A percentile compares a stretch with the other conserved stretches of the same genome.
phyloP scores from a whole-genome alignment of 2,329 filamentous ascomycete genomes.

The Sphaerulina musiva region DNA sequence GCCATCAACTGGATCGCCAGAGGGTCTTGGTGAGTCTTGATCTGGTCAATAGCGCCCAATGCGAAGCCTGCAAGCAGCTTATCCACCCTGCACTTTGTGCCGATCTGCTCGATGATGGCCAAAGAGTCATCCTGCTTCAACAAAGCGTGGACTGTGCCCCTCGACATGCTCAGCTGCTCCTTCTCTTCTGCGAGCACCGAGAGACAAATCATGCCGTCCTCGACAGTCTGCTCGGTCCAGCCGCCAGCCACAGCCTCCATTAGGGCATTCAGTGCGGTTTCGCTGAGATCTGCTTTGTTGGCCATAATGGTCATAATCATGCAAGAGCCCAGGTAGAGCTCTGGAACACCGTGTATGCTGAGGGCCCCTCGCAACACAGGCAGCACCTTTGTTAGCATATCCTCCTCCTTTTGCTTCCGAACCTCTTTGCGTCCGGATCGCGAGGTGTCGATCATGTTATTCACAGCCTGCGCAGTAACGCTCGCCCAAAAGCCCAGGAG shows the following conservation, averaged over 20 bases:
- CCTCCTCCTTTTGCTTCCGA: constrained; percentile 74
- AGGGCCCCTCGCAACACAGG: constrained; percentile 72
- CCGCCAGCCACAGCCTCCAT: constrained; percentile 82
- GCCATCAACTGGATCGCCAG: constrained; percentile 8
- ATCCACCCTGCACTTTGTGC: constrained; percentile 60
- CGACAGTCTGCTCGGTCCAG: constrained; percentile 66
- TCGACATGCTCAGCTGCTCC: constrained; percentile 61
- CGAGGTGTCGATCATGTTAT: constrained; percentile 70
- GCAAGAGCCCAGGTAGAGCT: constrained; percentile 79
- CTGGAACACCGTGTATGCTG: constrained; percentile 65
- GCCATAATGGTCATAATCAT: constrained; percentile 85
- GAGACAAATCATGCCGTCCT: constrained; percentile 70
- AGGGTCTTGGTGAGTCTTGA: not conserved
- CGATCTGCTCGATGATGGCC: constrained; percentile 55
- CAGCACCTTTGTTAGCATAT: constrained; percentile 61
- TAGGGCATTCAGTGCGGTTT: constrained; percentile 72
- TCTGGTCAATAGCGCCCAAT: constrained; percentile 55
- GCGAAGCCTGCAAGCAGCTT: constrained; percentile 67
- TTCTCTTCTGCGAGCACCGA: constrained; percentile 76
- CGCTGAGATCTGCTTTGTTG: constrained; percentile 71
- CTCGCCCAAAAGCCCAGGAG: constrained; percentile 88
- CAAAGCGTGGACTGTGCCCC: constrained; percentile 62
- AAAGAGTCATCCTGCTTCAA: constrained; percentile 57
- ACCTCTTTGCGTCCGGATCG: constrained; percentile 69
- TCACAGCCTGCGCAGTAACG: constrained; percentile 76